Evolutionary conservation across 805 yeast genomes (phyloP), one percentile per base, ranked within the genome.

Genomic region (Hemisphaericaspora nanyangensis): DNA sequence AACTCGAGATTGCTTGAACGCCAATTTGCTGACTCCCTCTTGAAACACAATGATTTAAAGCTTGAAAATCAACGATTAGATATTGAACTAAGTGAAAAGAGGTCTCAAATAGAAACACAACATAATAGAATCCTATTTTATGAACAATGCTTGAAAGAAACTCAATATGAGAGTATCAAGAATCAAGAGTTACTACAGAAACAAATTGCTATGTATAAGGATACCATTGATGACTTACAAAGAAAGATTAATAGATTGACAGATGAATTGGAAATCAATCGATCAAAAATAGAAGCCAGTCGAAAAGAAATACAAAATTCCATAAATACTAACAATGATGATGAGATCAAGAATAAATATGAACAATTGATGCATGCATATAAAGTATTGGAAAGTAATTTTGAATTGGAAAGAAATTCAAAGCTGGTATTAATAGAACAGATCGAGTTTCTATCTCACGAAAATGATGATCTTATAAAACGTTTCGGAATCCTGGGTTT

Each of bases 371-470:
- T 54, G 26, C 65, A 56, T 38, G 68, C 66, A 32, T 65, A 49
- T 47, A 60, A 60, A 36, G 65, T 72, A 2, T 56, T 77, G 16
- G 70, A 71, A 48, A 66, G 71, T 38, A 76, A 77, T 45, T 68
- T 64, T 46, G 81, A 77, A 45, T 56, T 77, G 17, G 82, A 77
- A 48, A 65, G 68, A 34, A 74, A 68, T 48, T 74, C 79, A 29
- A 75, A 75, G 47, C 61, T 70, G 42, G 58, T 72, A 33, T 70
- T 77, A 37, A 73, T 77, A 34, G 80, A 76, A 48, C 80, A 77
- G 54, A 61, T 77, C 31, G 82, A 77, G 49, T 57, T 60, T 46
- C 57, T 76, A 43, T 66, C 72, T 32, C 65, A 61, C 37, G 68
- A 70, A 39, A 56, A 50, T 28, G 44, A 47, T 16, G 38, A 29